phyloP scores from a whole-genome alignment of 2,329 filamentous ascomycete genomes.

The Pseudogymnoascus sp. region DNA sequence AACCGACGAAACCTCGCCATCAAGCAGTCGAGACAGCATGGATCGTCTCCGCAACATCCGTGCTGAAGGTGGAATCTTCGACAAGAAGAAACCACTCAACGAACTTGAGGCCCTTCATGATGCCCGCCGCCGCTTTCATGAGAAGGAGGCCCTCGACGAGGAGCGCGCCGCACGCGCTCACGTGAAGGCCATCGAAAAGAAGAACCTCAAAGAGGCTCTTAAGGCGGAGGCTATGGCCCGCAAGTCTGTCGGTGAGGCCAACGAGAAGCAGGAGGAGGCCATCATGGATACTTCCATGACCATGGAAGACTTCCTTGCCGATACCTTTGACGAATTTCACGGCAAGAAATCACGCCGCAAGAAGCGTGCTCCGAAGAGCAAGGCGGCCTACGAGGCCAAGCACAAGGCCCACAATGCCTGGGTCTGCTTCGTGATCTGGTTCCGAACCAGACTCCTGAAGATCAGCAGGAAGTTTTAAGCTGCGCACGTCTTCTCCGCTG shows the following conservation, averaged over 20 bases:
- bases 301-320: neutral
- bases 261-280: conserved; percentile 22
- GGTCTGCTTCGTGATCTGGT: conserved; percentile 56
- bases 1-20: conserved; percentile 15
- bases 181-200: conserved; percentile 48
- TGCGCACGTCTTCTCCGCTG: neutral
- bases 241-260: conserved; percentile 12
- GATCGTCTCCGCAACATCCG: conserved; percentile 36
- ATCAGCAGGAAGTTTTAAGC: conserved; percentile 24
- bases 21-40: conserved; percentile 21
- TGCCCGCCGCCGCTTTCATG: conserved; percentile 54
- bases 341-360: conserved; percentile 10
- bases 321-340: conserved; percentile 17
- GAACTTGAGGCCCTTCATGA: conserved; percentile 49
- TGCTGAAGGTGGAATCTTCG: conserved; percentile 51
- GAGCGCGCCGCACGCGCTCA: conserved; percentile 54
- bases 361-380: neutral
- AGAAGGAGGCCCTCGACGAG: conserved; percentile 52
- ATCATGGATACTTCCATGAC: neutral
- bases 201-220: conserved; percentile 47
- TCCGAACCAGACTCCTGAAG: conserved; percentile 48
- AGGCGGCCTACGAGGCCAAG: conserved; percentile 31
- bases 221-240: conserved; percentile 34
- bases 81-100: conserved; percentile 47
- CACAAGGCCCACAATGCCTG: conserved; percentile 53